A percentile compares a stretch with the other conserved stretches of the same genome.
Evolutionary conservation across 202 grass and related monocot species (phyloP).

Genomic region (Bolboschoenoplectus hybrid): DNA sequence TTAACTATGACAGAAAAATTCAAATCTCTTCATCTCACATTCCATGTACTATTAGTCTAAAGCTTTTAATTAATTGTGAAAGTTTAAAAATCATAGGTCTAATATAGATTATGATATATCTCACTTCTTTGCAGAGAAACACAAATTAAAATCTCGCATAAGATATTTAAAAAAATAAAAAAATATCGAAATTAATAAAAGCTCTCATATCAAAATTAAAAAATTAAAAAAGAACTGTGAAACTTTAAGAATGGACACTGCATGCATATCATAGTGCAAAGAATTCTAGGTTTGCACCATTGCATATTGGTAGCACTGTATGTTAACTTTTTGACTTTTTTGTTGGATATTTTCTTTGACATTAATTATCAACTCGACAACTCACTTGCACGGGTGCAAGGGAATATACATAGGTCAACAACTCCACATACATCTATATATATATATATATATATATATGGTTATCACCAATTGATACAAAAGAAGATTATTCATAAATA

Average conservation of each 20-base stretch:
- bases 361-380: constrained; percentile 2
- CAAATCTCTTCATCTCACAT: background rate
- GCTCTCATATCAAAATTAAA: too few species aligned
- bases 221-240: background rate
- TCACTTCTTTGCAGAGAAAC: too few species aligned
- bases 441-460: background rate
- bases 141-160: too few species aligned
- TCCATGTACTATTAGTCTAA: background rate
- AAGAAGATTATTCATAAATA: background rate
- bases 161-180: too few species aligned
- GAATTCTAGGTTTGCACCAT: constrained; percentile 9
- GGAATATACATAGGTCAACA: constrained; percentile 6
- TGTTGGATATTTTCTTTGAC: background rate
- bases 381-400: background rate
- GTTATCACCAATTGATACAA: background rate
- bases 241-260: constrained; percentile 25
- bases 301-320: background rate
- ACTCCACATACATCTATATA: background rate
- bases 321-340: background rate
- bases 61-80: background rate
- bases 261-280: background rate
- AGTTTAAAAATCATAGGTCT: too few species aligned
- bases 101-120: too few species aligned
- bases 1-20: background rate
- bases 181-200: too few species aligned